These are phyloP conservation scores for Lobosporangium transversale DNA, from an alignment of 192 early-diverging fungal genomes.

Conservation along the genomic window DNA sequence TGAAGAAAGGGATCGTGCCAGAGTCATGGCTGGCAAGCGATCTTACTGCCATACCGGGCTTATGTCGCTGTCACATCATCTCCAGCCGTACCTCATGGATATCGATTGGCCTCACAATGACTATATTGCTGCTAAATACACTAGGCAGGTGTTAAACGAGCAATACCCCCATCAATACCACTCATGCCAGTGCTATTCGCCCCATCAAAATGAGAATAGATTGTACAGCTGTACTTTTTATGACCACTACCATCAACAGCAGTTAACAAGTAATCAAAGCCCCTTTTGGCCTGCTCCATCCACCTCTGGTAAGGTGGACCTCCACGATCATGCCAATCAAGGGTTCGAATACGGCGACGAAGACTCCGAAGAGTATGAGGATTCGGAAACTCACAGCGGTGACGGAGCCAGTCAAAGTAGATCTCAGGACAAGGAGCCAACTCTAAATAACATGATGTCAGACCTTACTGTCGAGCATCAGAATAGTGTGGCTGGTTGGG, in stretches of 20 bases:
- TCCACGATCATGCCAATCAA: not conserved
- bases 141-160: not conserved
- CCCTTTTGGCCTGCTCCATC: too few relatives aligned
- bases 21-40: conserved; percentile 3
- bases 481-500: not conserved
- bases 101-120: not conserved
- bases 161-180: conserved; percentile 10
- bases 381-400: conserved; percentile 4
- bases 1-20: conserved; percentile 3
- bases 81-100: not conserved
- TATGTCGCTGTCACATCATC: not conserved
- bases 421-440: not conserved
- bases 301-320: too few relatives aligned
- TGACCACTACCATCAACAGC: not conserved
- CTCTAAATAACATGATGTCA: not conserved
- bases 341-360: conserved; percentile 16
- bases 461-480: not conserved
- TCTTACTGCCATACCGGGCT: not conserved
- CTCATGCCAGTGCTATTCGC: not conserved
- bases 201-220: not conserved
- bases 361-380: conserved; percentile 1
- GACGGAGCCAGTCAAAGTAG: not conserved
- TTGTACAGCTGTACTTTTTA: not conserved
- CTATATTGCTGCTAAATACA: not conserved
- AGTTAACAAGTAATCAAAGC: too few relatives aligned